Evolutionary conservation across 2,329 filamentous ascomycete species (phyloP).

Genomic region (Fragosphaeria purpurea): DNA sequence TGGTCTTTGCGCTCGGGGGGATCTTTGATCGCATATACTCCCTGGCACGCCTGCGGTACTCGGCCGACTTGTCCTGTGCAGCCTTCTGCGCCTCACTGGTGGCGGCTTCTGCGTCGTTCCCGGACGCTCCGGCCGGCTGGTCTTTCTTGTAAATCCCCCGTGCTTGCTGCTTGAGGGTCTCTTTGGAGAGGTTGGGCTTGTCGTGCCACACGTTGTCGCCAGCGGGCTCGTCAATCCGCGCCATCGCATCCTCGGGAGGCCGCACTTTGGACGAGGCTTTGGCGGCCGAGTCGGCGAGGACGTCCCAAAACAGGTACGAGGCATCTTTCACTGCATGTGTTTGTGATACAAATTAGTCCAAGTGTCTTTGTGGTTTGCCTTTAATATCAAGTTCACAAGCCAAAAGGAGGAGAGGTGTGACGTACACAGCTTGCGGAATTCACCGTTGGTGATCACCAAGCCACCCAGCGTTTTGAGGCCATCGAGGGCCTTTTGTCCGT

Average conservation of each 20-base stretch:
- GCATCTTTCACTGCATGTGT: constrained; percentile 57
- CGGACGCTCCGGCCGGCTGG: constrained; percentile 21
- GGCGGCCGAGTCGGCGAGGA: constrained; percentile 78
- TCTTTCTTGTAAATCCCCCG: constrained; percentile 50
- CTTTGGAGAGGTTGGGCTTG: constrained; percentile 62
- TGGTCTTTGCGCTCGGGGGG: constrained; percentile 90
- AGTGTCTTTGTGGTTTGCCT: no score
- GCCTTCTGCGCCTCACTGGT: constrained; percentile 40
- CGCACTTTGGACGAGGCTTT: constrained; percentile 67
- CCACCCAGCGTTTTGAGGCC: constrained; percentile 82
- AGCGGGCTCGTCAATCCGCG: constrained; percentile 72
- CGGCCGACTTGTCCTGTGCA: constrained; percentile 28
- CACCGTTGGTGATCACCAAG: constrained; percentile 86
- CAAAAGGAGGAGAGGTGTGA: constrained; percentile 14
- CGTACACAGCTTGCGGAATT: constrained; percentile 83
- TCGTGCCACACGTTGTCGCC: constrained; percentile 94
- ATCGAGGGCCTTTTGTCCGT: constrained; percentile 73
- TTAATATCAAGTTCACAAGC: no score
- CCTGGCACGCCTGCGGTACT: constrained; percentile 37
- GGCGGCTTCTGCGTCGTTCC: constrained; percentile 27
- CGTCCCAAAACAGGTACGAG: constrained; percentile 71
- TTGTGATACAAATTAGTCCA: no score
- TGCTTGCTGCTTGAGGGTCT: constrained; percentile 57
- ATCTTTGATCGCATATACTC: constrained; percentile 80
- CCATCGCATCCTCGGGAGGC: constrained; percentile 66